Percentiles rank a stretch among this genome's conserved stretches.
Conservation (phyloP, 805 yeast species). For the Lipomyces yamanashiensis region DNA sequence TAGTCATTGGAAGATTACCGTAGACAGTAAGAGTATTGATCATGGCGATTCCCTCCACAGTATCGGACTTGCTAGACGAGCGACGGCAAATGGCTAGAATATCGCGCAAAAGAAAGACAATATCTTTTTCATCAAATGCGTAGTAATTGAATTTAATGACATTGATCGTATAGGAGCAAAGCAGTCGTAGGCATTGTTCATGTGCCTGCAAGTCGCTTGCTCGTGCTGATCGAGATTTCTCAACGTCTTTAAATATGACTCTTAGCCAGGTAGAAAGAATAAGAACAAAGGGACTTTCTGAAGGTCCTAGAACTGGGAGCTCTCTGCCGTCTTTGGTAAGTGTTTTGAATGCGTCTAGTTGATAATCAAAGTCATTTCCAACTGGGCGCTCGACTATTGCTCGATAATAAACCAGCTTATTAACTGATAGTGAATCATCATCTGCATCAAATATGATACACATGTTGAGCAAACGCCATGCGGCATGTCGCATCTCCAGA, state of each 20-base stretch:
- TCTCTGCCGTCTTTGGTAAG: constrained; percentile 61
- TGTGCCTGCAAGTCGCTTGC: neutral
- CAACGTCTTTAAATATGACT: constrained; percentile 42
- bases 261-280: constrained; percentile 49
- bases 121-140: constrained; percentile 50
- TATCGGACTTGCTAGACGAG: constrained; percentile 49
- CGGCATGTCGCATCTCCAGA: constrained; percentile 52
- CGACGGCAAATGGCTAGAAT: constrained; percentile 49
- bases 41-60: constrained; percentile 50
- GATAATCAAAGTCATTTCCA: constrained; percentile 58
- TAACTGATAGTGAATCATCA: constrained; percentile 52
- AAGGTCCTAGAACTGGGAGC: constrained; percentile 56
- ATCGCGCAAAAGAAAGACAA: constrained; percentile 46
- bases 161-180: constrained; percentile 46
- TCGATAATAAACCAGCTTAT: constrained; percentile 61
- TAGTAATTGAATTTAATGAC: constrained; percentile 56
- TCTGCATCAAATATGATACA: constrained; percentile 57
- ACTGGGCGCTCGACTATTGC: constrained; percentile 58
- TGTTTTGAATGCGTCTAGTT: constrained; percentile 53
- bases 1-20: constrained; percentile 53
- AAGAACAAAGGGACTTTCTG: constrained; percentile 50
- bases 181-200: constrained; percentile 41
- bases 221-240: constrained; percentile 9
- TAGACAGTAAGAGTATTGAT: constrained; percentile 52
- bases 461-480: constrained; percentile 56